Evolutionary conservation across 768 basidiomycete species (phyloP).

Genomic region (Suillus cothurnatus): DNA sequence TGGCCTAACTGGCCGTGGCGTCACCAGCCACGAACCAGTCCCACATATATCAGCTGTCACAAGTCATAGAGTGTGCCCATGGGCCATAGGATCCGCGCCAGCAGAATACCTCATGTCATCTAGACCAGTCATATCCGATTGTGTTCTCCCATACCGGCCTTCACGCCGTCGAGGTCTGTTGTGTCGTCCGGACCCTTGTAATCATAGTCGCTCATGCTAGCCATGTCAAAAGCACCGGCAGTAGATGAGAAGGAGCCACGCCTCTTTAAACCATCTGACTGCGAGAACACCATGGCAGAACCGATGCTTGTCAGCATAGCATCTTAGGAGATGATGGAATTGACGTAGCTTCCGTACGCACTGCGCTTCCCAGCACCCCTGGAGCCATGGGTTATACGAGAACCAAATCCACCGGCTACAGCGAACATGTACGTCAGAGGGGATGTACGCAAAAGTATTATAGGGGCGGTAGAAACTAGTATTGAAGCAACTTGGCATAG

Average conservation of each 20-base stretch:
- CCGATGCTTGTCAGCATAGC: slow-evolving; percentile 59
- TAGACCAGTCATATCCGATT: slow-evolving; percentile 86
- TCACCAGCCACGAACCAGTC: background rate
- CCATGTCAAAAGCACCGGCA: slow-evolving; percentile 75
- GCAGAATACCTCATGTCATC: slow-evolving; percentile 14
- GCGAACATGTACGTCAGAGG: slow-evolving; percentile 91
- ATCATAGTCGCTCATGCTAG: slow-evolving; percentile 73
- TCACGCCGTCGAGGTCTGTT: slow-evolving; percentile 81
- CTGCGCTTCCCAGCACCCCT: slow-evolving; percentile 72
- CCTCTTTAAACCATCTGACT: slow-evolving; percentile 85
- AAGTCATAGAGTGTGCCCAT: background rate
- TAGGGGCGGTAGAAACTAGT: slow-evolving; percentile 94
- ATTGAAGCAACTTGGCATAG: slow-evolving; percentile 93
- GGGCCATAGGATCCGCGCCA: background rate
- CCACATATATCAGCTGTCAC: background rate
- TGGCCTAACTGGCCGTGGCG: background rate
- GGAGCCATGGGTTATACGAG: slow-evolving; percentile 60
- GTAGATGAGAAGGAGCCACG: slow-evolving; percentile 78
- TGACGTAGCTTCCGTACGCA: slow-evolving; percentile 79
- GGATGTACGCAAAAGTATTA: slow-evolving; percentile 91
- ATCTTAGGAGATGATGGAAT: slow-evolving; percentile 93
- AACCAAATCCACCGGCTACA: slow-evolving; percentile 67
- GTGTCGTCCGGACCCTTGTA: slow-evolving; percentile 92
- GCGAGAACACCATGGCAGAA: slow-evolving; percentile 76
- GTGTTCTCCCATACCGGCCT: slow-evolving; percentile 85